Evolutionary conservation across 108 stramenopile genomes (phyloP).

Genomic region (Nitzschia sp.): DNA sequence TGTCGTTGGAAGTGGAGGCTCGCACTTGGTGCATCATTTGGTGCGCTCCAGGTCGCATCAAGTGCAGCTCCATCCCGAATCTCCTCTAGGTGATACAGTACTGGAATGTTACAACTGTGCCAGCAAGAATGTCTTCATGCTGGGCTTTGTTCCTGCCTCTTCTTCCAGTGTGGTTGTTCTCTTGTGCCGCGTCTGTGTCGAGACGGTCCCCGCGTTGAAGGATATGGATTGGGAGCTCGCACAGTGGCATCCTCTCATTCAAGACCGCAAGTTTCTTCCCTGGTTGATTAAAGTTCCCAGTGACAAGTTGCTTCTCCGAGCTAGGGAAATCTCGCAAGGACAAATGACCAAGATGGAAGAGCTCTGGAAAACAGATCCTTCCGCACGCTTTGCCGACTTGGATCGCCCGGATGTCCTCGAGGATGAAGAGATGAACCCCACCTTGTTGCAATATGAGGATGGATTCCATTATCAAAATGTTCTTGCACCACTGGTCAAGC

Average conservation of each 20-base stretch:
- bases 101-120: slow-evolving; percentile 99
- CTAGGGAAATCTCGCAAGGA: slow-evolving; percentile 81
- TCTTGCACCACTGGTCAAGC: slow-evolving; percentile 94
- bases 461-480: slow-evolving; percentile 99
- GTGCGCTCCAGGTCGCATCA: slow-evolving; percentile 74
- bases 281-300: slow-evolving; percentile 91
- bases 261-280: slow-evolving; percentile 89
- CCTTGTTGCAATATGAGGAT: slow-evolving; percentile 90
- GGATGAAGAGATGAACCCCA: slow-evolving; percentile 85
- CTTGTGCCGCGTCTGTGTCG: slow-evolving; percentile 95
- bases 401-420: slow-evolving; percentile 79
- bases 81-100: slow-evolving; percentile 91
- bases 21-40: slow-evolving; percentile 95
- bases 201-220: slow-evolving; percentile 89
- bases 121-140: slow-evolving; percentile 91
- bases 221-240: slow-evolving; percentile 97
- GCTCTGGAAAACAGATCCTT: slow-evolving; percentile 92
- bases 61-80: slow-evolving; percentile 86
- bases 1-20: slow-evolving; percentile 73
- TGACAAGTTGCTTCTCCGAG: slow-evolving; percentile 72
- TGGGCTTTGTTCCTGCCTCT: slow-evolving; percentile 96
- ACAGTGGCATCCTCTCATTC: slow-evolving; percentile 95
- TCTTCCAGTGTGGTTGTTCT: slow-evolving; percentile 87
- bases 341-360: slow-evolving; percentile 95
- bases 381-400: slow-evolving; percentile 89